These are phyloP conservation scores for Amanita thiersii DNA, from an alignment of 768 basidiomycete species.

Conservation along the genomic window DNA sequence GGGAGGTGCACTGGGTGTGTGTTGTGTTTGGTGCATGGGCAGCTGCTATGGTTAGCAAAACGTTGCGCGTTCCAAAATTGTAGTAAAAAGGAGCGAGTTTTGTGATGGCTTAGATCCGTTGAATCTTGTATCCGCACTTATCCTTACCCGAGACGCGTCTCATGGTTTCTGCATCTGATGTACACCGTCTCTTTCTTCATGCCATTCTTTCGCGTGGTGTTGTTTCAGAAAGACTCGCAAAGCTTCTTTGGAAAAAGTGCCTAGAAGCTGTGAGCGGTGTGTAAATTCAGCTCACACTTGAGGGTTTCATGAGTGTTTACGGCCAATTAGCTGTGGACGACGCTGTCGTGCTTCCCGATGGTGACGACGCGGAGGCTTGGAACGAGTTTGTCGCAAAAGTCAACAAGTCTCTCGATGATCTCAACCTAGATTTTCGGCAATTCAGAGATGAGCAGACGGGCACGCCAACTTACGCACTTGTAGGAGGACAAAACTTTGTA, in stretches of 20 bases:
- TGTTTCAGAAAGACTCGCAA: slow-evolving; percentile 56
- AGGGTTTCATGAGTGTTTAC: slow-evolving; percentile 8
- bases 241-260: slow-evolving; percentile 60
- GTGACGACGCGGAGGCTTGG: slow-evolving; percentile 42
- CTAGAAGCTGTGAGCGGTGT: slow-evolving; percentile 61
- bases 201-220: slow-evolving; percentile 65
- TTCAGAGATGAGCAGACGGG: slow-evolving; percentile 59
- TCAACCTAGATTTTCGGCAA: slow-evolving; percentile 68
- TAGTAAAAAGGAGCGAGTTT: slow-evolving; percentile 18
- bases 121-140: neutral
- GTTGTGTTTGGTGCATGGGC: slow-evolving; percentile 83
- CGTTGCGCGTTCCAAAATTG: slow-evolving; percentile 76
- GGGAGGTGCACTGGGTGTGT: slow-evolving; percentile 80
- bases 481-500: slow-evolving; percentile 24
- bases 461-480: slow-evolving; percentile 58
- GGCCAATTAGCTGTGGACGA: slow-evolving; percentile 47
- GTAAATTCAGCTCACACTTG: slow-evolving; percentile 6
- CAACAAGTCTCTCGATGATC: slow-evolving; percentile 54
- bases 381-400: slow-evolving; percentile 49
- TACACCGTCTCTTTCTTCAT: slow-evolving; percentile 73
- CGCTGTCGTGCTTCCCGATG: slow-evolving; percentile 34
- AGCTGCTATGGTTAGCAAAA: slow-evolving; percentile 97
- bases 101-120: neutral
- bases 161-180: slow-evolving; percentile 51
- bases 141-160: slow-evolving; percentile 16